phyloP scores from a whole-genome alignment of 73 alveolate genomes.

The Paramecium tetraurelia region DNA sequence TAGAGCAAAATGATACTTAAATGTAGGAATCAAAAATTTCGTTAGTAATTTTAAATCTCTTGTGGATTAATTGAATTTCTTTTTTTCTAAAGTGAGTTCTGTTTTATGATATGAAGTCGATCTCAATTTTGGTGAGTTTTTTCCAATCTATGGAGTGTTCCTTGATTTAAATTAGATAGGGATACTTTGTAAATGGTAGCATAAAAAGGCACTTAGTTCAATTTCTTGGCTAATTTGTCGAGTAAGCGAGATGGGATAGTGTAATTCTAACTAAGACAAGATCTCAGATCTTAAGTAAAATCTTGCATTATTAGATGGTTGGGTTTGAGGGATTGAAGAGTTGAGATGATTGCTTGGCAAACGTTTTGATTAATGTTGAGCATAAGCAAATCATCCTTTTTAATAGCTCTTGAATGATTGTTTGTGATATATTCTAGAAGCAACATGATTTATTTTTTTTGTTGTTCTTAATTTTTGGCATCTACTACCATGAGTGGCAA shows the following conservation, averaged over 20 bases:
- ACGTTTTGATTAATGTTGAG: background rate
- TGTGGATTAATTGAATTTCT: slow-evolving; percentile 33
- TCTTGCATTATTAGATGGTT: background rate
- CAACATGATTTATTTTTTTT: background rate
- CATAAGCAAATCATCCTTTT: background rate
- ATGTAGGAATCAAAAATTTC: slow-evolving; percentile 18
- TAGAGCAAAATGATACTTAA: background rate
- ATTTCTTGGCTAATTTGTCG: background rate
- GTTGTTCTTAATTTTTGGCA: background rate
- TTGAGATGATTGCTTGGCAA: background rate
- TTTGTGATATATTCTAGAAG: slow-evolving; percentile 7
- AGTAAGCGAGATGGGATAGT: background rate
- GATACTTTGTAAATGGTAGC: background rate
- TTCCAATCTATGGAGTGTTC: background rate
- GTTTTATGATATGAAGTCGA: background rate
- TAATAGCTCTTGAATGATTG: background rate
- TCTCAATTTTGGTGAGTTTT: background rate
- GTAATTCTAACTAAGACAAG: background rate
- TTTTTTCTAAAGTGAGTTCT: slow-evolving; percentile 24
- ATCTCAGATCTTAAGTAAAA: background rate
- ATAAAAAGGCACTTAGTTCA: background rate
- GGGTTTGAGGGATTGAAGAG: background rate
- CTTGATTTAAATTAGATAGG: background rate
- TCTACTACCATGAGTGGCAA: background rate
- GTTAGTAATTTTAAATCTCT: background rate